A percentile compares a stretch with the other conserved stretches of the same genome.
These are phyloP conservation scores for Calonectria pteridis DNA, from an alignment of 2,329 filamentous ascomycete species.

Conservation along the genomic window DNA sequence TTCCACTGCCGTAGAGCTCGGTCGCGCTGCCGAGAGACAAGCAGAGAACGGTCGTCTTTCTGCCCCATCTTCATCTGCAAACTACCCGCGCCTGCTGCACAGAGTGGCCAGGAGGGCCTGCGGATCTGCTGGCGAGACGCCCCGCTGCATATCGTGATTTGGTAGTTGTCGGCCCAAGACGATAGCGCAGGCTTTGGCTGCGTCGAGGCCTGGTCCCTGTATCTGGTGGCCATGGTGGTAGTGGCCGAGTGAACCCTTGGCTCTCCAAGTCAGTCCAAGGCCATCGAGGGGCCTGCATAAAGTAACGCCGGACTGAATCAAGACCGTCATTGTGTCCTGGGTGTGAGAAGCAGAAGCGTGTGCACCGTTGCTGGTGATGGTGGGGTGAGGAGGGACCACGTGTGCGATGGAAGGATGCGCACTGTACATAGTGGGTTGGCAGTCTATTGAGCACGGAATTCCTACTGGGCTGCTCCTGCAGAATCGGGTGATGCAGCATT, in stretches of 20 bases:
- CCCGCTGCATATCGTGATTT: conserved; percentile 44
- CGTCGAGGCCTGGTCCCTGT: conserved; percentile 39
- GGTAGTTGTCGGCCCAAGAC: conserved; percentile 15
- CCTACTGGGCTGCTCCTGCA: conserved; percentile 9
- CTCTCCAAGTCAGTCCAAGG: conserved; percentile 17
- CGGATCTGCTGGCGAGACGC: conserved; percentile 43
- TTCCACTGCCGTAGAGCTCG: conserved; percentile 3
- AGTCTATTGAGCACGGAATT: background rate
- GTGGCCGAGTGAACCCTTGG: conserved; percentile 22
- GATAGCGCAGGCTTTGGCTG: conserved; percentile 27
- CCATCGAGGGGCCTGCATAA: conserved; percentile 12
- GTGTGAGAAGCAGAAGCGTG: conserved; percentile 8
- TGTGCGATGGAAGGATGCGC: background rate
- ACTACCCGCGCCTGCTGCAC: conserved; percentile 41
- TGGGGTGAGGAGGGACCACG: conserved; percentile 5
- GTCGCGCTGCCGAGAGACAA: conserved; percentile 20
- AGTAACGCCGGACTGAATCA: conserved; percentile 15
- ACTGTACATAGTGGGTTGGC: conserved; percentile 20
- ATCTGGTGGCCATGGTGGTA: conserved; percentile 14
- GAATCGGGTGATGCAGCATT: background rate
- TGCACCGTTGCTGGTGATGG: conserved; percentile 9
- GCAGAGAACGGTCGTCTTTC: conserved; percentile 25
- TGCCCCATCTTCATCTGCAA: conserved; percentile 38
- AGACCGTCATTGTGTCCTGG: conserved; percentile 5
- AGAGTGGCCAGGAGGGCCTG: conserved; percentile 36